A percentile compares a stretch with the other conserved stretches of the same genome.
phyloP scores from a whole-genome alignment of 768 basidiomycete genomes.

The Termitomyces sp. region DNA sequence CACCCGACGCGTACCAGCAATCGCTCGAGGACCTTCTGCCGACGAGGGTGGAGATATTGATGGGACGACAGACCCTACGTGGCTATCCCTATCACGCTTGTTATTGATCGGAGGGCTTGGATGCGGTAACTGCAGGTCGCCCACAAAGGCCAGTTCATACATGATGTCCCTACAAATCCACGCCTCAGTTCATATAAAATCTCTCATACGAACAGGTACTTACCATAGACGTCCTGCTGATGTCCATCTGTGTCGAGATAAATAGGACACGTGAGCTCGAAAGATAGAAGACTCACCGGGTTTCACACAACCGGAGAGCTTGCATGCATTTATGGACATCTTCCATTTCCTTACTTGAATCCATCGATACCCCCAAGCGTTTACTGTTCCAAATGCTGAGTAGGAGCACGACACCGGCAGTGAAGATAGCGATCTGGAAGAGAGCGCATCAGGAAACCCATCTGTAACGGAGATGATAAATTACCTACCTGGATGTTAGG shows the following conservation, averaged over 20 bases:
- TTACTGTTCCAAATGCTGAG: conserved; percentile 68
- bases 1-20: conserved; percentile 36
- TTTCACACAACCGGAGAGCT: conserved; percentile 39
- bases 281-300: conserved; percentile 18
- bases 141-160: conserved; percentile 68
- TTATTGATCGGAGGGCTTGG: conserved; percentile 43
- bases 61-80: conserved; percentile 19
- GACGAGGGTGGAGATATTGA: conserved; percentile 1
- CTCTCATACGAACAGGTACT: background rate
- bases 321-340: conserved; percentile 67
- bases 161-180: conserved; percentile 58
- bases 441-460: background rate
- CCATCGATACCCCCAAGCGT: conserved; percentile 41
- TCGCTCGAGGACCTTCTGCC: conserved; percentile 22
- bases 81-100: conserved; percentile 63
- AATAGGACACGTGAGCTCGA: background rate
- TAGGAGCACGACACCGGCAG: conserved; percentile 54
- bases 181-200: conserved; percentile 15
- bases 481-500: conserved; percentile 34
- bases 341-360: conserved; percentile 53
- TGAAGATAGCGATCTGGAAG: conserved; percentile 37
- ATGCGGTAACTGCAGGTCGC: conserved; percentile 66
- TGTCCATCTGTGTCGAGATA: conserved; percentile 28
- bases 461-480: conserved; percentile 1
- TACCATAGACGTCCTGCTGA: conserved; percentile 45